Evolutionary conservation across 2,329 filamentous ascomycete genomes (phyloP).

Genomic region (Penicillium nordicum): DNA sequence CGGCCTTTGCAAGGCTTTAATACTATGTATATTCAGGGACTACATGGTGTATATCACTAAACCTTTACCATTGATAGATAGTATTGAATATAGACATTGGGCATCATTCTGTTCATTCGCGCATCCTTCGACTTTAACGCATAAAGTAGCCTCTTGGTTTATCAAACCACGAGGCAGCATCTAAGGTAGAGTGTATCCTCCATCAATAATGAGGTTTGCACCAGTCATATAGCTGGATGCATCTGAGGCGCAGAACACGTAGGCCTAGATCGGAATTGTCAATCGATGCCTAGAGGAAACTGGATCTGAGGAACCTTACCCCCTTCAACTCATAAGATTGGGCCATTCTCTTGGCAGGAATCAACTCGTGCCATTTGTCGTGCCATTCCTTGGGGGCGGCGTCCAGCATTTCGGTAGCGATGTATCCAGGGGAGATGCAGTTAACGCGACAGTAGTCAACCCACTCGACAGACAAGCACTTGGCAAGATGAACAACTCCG

Average conservation of each 20-base stretch:
- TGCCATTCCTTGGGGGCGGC: constrained; percentile 36
- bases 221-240: constrained; percentile 51
- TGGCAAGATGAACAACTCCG: constrained; percentile 36
- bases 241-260: constrained; percentile 47
- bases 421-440: constrained; percentile 41
- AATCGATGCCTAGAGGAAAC: neutral
- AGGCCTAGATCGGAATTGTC: constrained; percentile 25
- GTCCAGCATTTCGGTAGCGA: constrained; percentile 40
- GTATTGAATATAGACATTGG: neutral
- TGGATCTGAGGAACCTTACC: constrained; percentile 16
- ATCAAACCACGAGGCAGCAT: neutral
- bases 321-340: constrained; percentile 41
- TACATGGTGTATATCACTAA: neutral
- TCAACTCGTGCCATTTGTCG: constrained; percentile 40
- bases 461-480: constrained; percentile 41
- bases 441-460: constrained; percentile 42
- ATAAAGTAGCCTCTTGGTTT: neutral
- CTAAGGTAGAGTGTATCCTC: constrained; percentile 43
- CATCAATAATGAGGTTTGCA: constrained; percentile 48
- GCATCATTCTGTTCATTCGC: neutral
- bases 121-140: neutral
- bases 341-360: constrained; percentile 39
- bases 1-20: too few species aligned
- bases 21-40: too few species aligned
- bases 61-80: neutral